These are phyloP conservation scores for Leptoxyphium fumago DNA, from an alignment of 2,329 filamentous ascomycete species.

Conservation along the genomic window DNA sequence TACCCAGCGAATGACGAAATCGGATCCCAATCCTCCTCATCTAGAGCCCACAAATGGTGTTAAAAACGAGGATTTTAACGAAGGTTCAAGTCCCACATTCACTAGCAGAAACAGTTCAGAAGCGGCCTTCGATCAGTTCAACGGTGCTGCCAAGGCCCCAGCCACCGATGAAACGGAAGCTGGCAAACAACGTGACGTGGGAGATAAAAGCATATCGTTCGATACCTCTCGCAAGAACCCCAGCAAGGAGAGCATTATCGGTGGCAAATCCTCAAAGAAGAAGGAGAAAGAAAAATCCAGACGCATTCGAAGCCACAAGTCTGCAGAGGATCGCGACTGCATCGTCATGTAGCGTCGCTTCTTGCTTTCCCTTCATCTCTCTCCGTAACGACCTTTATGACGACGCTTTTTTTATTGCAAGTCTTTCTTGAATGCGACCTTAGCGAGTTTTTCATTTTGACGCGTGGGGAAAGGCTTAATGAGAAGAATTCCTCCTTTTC, in stretches of 20 bases:
- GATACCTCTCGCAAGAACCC: not conserved
- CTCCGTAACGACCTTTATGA: too few species aligned
- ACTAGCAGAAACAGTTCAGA: not conserved
- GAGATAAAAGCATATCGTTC: not conserved
- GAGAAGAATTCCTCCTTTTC: not conserved
- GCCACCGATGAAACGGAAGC: not conserved
- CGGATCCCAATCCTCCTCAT: not conserved
- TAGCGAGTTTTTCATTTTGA: too few species aligned
- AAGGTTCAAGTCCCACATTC: not conserved
- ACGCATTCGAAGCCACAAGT: not conserved
- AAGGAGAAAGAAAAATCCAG: not conserved
- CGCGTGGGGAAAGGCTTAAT: too few species aligned
- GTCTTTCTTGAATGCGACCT: not conserved
- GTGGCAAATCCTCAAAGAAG: not conserved
- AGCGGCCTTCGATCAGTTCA: not conserved
- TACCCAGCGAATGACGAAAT: constrained; percentile 27
- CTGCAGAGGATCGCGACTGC: constrained; percentile 1
- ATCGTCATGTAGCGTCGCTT: not conserved
- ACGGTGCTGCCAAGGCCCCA: not conserved
- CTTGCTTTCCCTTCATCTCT: not conserved
- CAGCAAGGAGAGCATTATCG: not conserved
- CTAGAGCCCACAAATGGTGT: not conserved
- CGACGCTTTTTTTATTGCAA: not conserved
- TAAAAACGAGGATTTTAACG: not conserved
- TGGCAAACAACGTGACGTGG: not conserved